phyloP scores from a whole-genome alignment of 176 grass and related monocot species.

The Triticum timopheevii region DNA sequence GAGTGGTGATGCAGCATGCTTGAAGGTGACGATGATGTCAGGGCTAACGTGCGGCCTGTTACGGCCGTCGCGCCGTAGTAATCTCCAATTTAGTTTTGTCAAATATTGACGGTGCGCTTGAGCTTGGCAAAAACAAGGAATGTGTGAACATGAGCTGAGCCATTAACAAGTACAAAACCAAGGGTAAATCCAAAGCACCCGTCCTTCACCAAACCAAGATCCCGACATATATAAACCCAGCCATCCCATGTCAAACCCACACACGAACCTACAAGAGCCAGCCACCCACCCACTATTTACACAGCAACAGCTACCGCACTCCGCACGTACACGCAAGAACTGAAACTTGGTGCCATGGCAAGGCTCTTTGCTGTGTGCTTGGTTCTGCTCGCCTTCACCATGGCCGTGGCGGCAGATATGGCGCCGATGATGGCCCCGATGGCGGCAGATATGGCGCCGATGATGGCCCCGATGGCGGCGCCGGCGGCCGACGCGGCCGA shows the following conservation, averaged over 20 bases:
- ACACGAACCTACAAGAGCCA: neutral
- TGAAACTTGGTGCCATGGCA: neutral
- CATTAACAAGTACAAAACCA: neutral
- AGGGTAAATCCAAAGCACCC: neutral
- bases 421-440: too few species aligned
- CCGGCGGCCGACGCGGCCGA: neutral
- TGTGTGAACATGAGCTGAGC: neutral
- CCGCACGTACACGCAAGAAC: neutral
- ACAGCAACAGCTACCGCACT: neutral
- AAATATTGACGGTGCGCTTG: neutral
- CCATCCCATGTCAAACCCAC: neutral
- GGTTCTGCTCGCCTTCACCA: slow-evolving; percentile 16
- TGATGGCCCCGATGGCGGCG: too few species aligned
- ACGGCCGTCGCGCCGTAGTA: too few species aligned
- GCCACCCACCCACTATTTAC: neutral
- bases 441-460: neutral
- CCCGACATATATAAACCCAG: slow-evolving; percentile 4
- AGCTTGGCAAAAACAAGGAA: slow-evolving; percentile 18
- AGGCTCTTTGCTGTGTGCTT: slow-evolving; percentile 19
- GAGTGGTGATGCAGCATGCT: neutral
- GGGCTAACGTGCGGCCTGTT: neutral
- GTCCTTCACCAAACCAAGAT: neutral
- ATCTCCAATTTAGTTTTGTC: neutral
- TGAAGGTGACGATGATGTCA: neutral
- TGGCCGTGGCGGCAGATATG: neutral